These are phyloP conservation scores for Saturnispora serradocipensis DNA, from an alignment of 805 yeast species.

Conservation along the genomic window DNA sequence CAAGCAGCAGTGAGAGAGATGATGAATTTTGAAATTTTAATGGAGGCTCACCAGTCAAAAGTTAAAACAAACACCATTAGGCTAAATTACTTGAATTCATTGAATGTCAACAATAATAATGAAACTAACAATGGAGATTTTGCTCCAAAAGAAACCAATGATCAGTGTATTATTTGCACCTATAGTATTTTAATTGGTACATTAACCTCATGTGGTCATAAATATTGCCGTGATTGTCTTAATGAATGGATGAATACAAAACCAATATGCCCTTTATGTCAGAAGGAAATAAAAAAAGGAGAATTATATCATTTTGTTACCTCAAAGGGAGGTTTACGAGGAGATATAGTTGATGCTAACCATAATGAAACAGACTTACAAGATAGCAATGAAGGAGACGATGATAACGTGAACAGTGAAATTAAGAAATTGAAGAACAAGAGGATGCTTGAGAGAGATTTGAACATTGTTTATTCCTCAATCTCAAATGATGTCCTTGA, in stretches of 20 bases:
- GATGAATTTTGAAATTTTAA: slow-evolving; percentile 12
- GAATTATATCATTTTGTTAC: slow-evolving; percentile 67
- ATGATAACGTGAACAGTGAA: slow-evolving; percentile 8
- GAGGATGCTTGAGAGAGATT: slow-evolving; percentile 22
- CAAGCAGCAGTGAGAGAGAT: slow-evolving; percentile 17
- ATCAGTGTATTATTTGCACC: slow-evolving; percentile 70
- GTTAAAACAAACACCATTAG: slow-evolving; percentile 28
- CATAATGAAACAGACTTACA: background rate
- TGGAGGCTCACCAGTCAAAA: slow-evolving; percentile 14
- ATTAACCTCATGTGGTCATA: slow-evolving; percentile 85
- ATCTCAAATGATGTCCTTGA: slow-evolving; percentile 33
- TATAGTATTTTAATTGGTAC: slow-evolving; percentile 64
- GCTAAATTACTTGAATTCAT: slow-evolving; percentile 39
- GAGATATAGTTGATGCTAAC: slow-evolving; percentile 29
- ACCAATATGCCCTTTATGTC: slow-evolving; percentile 75
- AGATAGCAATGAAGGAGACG: slow-evolving; percentile 10
- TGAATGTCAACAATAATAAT: slow-evolving; percentile 15
- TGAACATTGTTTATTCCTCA: slow-evolving; percentile 38
- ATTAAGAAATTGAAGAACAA: slow-evolving; percentile 20
- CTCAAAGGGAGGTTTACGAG: slow-evolving; percentile 42
- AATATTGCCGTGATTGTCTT: slow-evolving; percentile 77
- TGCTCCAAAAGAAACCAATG: slow-evolving; percentile 18
- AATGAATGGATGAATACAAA: slow-evolving; percentile 54
- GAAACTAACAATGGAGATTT: slow-evolving; percentile 19
- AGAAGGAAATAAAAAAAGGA: slow-evolving; percentile 35